These are phyloP conservation scores for Aureobasidium namibiae DNA, from an alignment of 2,329 filamentous ascomycete species.

Conservation along the genomic window DNA sequence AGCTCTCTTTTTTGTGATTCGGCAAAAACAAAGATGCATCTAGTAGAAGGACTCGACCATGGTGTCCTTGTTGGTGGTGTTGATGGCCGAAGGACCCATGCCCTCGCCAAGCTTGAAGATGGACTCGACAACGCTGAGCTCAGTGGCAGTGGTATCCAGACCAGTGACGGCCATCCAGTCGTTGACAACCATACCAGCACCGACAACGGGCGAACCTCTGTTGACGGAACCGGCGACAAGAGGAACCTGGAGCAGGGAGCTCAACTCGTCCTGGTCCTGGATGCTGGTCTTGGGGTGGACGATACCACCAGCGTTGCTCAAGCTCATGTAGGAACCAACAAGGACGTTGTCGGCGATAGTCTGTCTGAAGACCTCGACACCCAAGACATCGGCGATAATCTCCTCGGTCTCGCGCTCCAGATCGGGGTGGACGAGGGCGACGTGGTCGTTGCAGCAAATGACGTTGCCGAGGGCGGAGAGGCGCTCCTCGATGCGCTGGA, in stretches of 20 bases:
- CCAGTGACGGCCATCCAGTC: conserved; percentile 95
- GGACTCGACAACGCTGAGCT: conserved; percentile 90
- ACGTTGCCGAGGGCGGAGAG: conserved; percentile 94
- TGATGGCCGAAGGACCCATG: conserved; percentile 67
- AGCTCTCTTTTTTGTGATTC: not conserved
- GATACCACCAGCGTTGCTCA: conserved; percentile 92
- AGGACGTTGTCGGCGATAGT: conserved; percentile 96
- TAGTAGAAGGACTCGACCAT: conserved; percentile 99
- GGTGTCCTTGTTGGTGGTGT: conserved; percentile 84
- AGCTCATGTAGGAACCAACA: conserved; percentile 90
- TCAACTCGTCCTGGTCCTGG: conserved; percentile 96
- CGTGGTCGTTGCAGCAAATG: conserved; percentile 93
- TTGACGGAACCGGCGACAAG: conserved; percentile 93
- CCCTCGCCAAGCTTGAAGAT: conserved; percentile 93
- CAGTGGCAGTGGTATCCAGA: conserved; percentile 91
- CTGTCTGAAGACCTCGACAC: conserved; percentile 85
- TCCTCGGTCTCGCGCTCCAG: conserved; percentile 97
- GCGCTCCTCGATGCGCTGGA: conserved; percentile 95
- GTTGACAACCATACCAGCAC: conserved; percentile 92
- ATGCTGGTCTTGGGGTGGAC: conserved; percentile 96
- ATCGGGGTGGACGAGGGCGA: conserved; percentile 91
- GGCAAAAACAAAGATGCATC: conserved; percentile 20
- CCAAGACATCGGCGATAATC: conserved; percentile 89
- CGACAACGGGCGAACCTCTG: conserved; percentile 87
- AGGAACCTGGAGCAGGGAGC: conserved; percentile 85